Percentiles rank a stretch among this genome's conserved stretches.
These are phyloP conservation scores for Abrus precatorius DNA, from an alignment of 306 rosid species.

Conservation along the genomic window DNA sequence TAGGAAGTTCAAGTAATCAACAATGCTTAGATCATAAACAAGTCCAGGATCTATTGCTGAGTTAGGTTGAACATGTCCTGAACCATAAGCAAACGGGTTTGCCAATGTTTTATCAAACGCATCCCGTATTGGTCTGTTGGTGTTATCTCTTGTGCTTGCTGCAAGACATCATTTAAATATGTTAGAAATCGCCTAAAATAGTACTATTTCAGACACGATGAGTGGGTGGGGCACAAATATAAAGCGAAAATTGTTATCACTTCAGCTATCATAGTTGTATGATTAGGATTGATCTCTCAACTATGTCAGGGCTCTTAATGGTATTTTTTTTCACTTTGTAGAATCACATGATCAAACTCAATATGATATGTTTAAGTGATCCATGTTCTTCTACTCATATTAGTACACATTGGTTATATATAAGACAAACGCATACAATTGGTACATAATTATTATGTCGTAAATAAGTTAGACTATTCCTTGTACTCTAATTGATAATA, in stretches of 20 bases:
- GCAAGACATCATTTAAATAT: not conserved
- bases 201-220: no score
- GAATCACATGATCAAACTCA: not conserved
- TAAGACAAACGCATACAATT: no score
- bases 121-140: constrained; percentile 49
- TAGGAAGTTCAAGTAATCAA: constrained; percentile 52
- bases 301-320: not conserved
- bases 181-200: not conserved
- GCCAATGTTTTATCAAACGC: constrained; percentile 44
- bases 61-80: constrained; percentile 75
- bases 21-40: constrained; percentile 46
- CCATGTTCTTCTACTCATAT: not conserved
- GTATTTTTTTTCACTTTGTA: not conserved
- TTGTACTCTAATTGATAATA: no score
- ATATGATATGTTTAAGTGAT: not conserved
- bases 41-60: constrained; percentile 55
- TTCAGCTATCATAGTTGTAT: not conserved
- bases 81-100: constrained; percentile 65
- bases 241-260: no score
- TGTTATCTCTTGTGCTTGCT: constrained; percentile 66
- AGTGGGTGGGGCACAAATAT: no score
- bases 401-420: not conserved
- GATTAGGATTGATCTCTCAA: not conserved
- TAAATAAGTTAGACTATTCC: no score
- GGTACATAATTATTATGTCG: no score